phyloP scores from a whole-genome alignment of 208 protist species.

The Wallacemonas sp. region DNA sequence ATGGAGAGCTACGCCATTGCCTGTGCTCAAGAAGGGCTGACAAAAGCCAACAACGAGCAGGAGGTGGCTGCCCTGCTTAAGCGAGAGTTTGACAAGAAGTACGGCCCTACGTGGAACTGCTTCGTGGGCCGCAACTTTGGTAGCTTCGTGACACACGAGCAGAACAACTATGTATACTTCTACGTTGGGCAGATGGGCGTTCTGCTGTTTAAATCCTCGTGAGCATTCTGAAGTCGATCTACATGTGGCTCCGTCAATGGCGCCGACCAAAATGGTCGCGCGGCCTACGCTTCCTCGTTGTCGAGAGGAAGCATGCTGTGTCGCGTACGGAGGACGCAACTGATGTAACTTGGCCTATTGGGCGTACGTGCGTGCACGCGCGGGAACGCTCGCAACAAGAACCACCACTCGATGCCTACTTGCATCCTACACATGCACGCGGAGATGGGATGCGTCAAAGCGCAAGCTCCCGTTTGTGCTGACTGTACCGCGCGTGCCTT shows the following conservation, averaged over 20 bases:
- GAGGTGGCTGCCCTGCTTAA: conserved; percentile 99
- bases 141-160: conserved; percentile 99
- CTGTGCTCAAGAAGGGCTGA: conserved; percentile 96
- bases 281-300: too few species aligned
- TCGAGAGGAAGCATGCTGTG: too few species aligned
- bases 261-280: too few species aligned
- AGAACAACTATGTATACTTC: conserved; percentile 99
- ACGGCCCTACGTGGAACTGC: conserved; percentile 99
- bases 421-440: too few species aligned
- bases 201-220: conserved; percentile 96
- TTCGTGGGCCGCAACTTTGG: conserved; percentile 99
- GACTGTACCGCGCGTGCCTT: too few species aligned
- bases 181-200: conserved; percentile 99
- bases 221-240: background rate
- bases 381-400: too few species aligned
- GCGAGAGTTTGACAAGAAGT: conserved; percentile 99
- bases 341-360: conserved; percentile 1
- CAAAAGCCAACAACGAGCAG: conserved; percentile 98
- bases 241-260: too few species aligned
- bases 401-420: too few species aligned
- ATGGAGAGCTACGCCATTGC: conserved; percentile 98
- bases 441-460: too few species aligned
- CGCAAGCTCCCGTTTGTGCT: too few species aligned
- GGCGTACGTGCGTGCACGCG: too few species aligned
- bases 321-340: too few species aligned